Base-by-base conservation (phyloP, 257 asterid species). In the Ilex asprella region DNA sequence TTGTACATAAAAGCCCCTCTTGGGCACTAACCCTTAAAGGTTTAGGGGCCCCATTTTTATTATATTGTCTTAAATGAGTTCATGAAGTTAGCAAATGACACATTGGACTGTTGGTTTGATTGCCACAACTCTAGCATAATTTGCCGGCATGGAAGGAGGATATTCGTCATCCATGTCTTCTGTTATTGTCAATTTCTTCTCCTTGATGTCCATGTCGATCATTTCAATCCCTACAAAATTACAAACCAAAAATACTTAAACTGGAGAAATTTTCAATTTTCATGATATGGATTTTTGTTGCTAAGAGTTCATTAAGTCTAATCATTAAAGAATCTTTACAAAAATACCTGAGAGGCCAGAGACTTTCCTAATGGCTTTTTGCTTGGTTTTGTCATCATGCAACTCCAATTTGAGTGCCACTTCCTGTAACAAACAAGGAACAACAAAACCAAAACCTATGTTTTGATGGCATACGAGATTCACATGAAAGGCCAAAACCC, bases 121-220 rank as follows among this genome's bases (percentile, higher is more conserved):
- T n/a, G n/a, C n/a, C n/a, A n/a, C n/a, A n/a, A n/a, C n/a, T n/a
- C n/a, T n/a, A n/a, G n/a, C n/a, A 11, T 57, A 78, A 39, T 83
- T 78, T 41, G 78, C 55, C 69, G 79, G 75, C 65, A 55, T 11
- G 65, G 65, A 51, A 44, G 74, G 16, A 2, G 56, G 67, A 10
- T 63, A 67, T 16, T 85, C 80, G 5, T 92, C 84, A 77, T 86
- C 96, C 31, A 86, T 56, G 76, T 67, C 75, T 2, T 95, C 96
- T 0, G 82, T 79, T 3, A 88, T 69, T 1, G 95, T 86, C 73
- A 88, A 43, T 56, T 81, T 80, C 59, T 80, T 83, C 43, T 83
- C 88, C 52, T 83, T 85, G 60, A 61, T 50, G 63, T 85, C 94
- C 27, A 88, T 64, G 9, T 91, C 65, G 10, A 88, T 75, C 4